Percentiles rank a stretch among this genome's conserved stretches.
phyloP scores from a whole-genome alignment of 495 filamentous ascomycete genomes.

The Penicillium odoratum region DNA sequence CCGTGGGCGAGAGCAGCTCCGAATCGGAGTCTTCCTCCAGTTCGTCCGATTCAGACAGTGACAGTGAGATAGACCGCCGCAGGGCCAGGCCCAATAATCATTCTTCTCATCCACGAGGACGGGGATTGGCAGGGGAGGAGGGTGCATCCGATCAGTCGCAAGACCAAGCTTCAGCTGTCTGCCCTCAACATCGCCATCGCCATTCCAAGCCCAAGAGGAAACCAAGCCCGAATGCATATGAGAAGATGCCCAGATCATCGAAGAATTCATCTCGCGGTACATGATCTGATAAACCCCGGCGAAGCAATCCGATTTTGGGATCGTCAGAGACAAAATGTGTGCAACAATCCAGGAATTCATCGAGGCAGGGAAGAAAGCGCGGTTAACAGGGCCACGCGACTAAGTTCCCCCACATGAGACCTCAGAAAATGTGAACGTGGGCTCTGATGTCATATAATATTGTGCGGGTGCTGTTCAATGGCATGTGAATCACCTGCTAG shows the following conservation, averaged over 20 bases:
- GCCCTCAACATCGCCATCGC: conserved; percentile 25
- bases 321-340: not conserved
- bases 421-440: not conserved
- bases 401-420: not conserved
- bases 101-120: conserved; percentile 19
- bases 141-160: conserved; percentile 11
- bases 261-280: conserved; percentile 12
- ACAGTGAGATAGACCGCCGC: conserved; percentile 42
- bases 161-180: conserved; percentile 27
- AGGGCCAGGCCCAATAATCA: conserved; percentile 17
- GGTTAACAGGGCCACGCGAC: not conserved
- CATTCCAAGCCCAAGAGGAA: conserved; percentile 49
- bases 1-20: conserved; percentile 81
- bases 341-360: not conserved
- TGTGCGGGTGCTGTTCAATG: not conserved
- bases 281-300: not conserved
- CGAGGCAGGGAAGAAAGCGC: not conserved
- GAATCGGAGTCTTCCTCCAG: conserved; percentile 67
- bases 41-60: conserved; percentile 62
- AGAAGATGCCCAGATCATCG: conserved; percentile 73
- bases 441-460: not conserved
- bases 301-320: not conserved
- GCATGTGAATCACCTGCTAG: not conserved
- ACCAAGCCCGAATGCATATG: conserved; percentile 90
- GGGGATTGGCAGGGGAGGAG: conserved; percentile 9